Conservation (phyloP, 768 basidiomycete genomes). For the Sporobolomyces phaffii region DNA sequence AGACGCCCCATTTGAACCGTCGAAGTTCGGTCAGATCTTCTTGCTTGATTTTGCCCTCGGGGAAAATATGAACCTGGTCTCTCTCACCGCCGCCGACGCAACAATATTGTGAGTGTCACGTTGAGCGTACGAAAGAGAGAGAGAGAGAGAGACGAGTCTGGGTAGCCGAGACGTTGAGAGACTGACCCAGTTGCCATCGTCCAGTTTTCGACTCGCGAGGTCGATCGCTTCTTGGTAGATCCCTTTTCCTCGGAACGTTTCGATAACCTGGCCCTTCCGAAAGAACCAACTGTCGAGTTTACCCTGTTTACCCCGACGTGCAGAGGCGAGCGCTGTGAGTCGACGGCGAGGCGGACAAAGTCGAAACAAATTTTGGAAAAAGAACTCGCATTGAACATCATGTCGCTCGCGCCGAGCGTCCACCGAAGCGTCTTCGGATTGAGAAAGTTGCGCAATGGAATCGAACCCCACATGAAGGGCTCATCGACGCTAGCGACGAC, state of each 20-base stretch:
- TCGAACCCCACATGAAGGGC: slow-evolving; percentile 78
- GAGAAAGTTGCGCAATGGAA: slow-evolving; percentile 62
- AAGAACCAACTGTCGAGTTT: slow-evolving; percentile 82
- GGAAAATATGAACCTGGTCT: slow-evolving; percentile 74
- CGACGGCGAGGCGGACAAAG: neutral
- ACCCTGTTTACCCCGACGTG: slow-evolving; percentile 18
- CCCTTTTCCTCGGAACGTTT: slow-evolving; percentile 84
- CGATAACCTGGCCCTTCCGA: slow-evolving; percentile 77
- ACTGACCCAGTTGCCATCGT: slow-evolving; percentile 86
- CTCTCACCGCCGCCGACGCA: neutral
- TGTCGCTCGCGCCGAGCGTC: slow-evolving; percentile 85
- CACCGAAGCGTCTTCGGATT: slow-evolving; percentile 62
- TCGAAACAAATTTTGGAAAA: neutral
- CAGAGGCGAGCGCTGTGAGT: neutral
- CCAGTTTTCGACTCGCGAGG: slow-evolving; percentile 68
- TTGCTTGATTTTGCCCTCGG: slow-evolving; percentile 83
- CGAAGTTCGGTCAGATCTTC: slow-evolving; percentile 52
- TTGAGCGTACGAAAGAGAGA: neutral
- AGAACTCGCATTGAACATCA: slow-evolving; percentile 77
- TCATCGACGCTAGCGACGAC: slow-evolving; percentile 65
- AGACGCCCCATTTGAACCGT: slow-evolving; percentile 91
- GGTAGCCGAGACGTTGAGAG: too few relatives aligned
- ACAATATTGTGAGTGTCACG: neutral
- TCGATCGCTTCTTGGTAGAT: slow-evolving; percentile 83
- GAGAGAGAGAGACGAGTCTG: slow-evolving; percentile 41